phyloP scores from a whole-genome alignment of 2,329 filamentous ascomycete species.

The Nannizziopsis arthrosporioides region DNA sequence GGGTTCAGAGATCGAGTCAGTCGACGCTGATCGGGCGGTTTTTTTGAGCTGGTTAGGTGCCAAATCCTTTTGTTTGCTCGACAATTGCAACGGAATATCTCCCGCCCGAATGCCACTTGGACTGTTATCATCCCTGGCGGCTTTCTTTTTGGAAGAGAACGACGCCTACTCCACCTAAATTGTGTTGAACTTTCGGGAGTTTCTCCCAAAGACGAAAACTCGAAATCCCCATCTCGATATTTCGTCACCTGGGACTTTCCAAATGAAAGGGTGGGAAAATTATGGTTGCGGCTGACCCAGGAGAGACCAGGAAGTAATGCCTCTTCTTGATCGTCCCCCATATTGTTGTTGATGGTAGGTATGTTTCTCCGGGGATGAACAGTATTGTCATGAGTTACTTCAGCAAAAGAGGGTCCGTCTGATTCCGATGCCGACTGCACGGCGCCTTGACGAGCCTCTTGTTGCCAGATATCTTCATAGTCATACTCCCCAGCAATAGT shows the following conservation, averaged over 20 bases:
- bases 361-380: slow-evolving; percentile 17
- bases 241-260: slow-evolving; percentile 15
- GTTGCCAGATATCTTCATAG: slow-evolving; percentile 39
- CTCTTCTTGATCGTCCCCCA: slow-evolving; percentile 18
- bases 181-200: slow-evolving; percentile 15
- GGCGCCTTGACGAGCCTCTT: slow-evolving; percentile 32
- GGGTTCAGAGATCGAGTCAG: slow-evolving; percentile 4
- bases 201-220: slow-evolving; percentile 14
- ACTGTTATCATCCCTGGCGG: no score
- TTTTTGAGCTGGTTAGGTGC: not conserved
- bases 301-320: slow-evolving; percentile 22
- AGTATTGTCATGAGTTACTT: slow-evolving; percentile 17
- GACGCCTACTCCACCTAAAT: slow-evolving; percentile 9
- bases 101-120: not conserved
- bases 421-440: slow-evolving; percentile 16
- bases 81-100: not conserved
- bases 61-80: not conserved
- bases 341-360: slow-evolving; percentile 23
- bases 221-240: slow-evolving; percentile 14
- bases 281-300: slow-evolving; percentile 22
- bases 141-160: no score
- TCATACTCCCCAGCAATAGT: slow-evolving; percentile 24
- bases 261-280: slow-evolving; percentile 15
- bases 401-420: slow-evolving; percentile 18
- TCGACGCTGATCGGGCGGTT: not conserved